Conservation (phyloP, 2,329 filamentous ascomycete species). For the Lachnellula subtilissima region DNA sequence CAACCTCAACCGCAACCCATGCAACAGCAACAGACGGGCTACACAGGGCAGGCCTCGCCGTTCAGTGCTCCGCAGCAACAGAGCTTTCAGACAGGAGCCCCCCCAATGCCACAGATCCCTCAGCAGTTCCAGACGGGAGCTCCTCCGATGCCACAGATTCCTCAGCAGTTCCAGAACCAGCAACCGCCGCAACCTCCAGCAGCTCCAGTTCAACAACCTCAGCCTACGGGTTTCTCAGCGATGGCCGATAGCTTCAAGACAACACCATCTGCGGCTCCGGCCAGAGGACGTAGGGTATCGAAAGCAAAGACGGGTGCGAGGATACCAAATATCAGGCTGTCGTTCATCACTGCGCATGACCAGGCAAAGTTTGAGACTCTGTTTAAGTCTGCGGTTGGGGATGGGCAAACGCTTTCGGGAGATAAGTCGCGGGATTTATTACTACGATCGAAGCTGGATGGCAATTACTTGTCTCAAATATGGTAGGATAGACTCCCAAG, state of each 20-base stretch:
- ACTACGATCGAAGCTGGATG: slow-evolving; percentile 80
- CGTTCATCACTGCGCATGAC: slow-evolving; percentile 92
- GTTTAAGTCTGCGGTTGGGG: slow-evolving; percentile 91
- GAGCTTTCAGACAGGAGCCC: slow-evolving; percentile 30
- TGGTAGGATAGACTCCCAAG: slow-evolving; percentile 54
- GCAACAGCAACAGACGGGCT: slow-evolving; percentile 56
- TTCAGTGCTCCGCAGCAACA: slow-evolving; percentile 41
- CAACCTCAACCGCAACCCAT: slow-evolving; percentile 37
- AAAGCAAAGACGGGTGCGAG: slow-evolving; percentile 60
- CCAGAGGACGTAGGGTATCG: slow-evolving; percentile 42
- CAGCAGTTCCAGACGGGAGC: slow-evolving; percentile 24
- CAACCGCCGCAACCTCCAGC: slow-evolving; percentile 52
- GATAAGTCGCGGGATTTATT: slow-evolving; percentile 90
- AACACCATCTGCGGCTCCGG: slow-evolving; percentile 35
- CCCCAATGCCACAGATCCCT: slow-evolving; percentile 32
- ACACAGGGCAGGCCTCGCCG: slow-evolving; percentile 41
- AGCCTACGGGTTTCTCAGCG: slow-evolving; percentile 60
- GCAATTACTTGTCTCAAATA: slow-evolving; percentile 84
- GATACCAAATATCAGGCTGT: slow-evolving; percentile 90
- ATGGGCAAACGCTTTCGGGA: slow-evolving; percentile 78
- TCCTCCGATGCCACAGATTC: slow-evolving; percentile 30
- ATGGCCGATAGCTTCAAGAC: slow-evolving; percentile 65
- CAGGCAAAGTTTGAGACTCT: slow-evolving; percentile 96
- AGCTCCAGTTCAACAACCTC: slow-evolving; percentile 58
- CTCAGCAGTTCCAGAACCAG: slow-evolving; percentile 29